Evolutionary conservation across 73 alveolate genomes (phyloP).

Genomic region (Diophrys appendiculata): DNA sequence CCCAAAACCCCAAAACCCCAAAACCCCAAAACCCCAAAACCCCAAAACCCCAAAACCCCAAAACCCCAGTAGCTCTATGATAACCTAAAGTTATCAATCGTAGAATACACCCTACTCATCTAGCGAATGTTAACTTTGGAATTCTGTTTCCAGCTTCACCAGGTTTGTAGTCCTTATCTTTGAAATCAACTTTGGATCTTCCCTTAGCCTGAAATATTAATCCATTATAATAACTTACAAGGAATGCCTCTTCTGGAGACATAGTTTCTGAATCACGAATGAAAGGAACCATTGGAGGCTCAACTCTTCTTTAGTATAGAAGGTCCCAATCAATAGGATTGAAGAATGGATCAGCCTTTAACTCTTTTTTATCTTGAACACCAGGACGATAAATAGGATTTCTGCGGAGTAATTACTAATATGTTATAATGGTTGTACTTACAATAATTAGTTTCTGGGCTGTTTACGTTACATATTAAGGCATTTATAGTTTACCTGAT

Average conservation of each 20-base stretch:
- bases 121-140: constrained; percentile 49
- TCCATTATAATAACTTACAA: too few species aligned
- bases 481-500: constrained; percentile 70
- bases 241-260: constrained; percentile 51
- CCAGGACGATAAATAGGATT: constrained; percentile 59
- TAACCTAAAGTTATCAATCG: too few species aligned
- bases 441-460: constrained; percentile 53
- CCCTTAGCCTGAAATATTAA: too few species aligned
- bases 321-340: constrained; percentile 71
- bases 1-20: too few species aligned
- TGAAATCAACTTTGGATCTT: constrained; percentile 18
- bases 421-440: constrained; percentile 79
- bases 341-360: constrained; percentile 85
- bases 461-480: constrained; percentile 64
- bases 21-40: too few species aligned
- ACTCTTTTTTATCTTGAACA: constrained; percentile 38
- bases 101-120: too few species aligned
- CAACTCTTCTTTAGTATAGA: constrained; percentile 43
- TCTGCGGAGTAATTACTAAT: constrained; percentile 65
- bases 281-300: constrained; percentile 40
- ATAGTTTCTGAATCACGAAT: constrained; percentile 30
- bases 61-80: too few species aligned
- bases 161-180: constrained; percentile 39
- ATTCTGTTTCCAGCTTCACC: not conserved
- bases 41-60: too few species aligned